Percentiles rank a stretch among this genome's conserved stretches.
Conservation (phyloP, 2,329 filamentous ascomycete genomes). For the Fusarium sp. region DNA sequence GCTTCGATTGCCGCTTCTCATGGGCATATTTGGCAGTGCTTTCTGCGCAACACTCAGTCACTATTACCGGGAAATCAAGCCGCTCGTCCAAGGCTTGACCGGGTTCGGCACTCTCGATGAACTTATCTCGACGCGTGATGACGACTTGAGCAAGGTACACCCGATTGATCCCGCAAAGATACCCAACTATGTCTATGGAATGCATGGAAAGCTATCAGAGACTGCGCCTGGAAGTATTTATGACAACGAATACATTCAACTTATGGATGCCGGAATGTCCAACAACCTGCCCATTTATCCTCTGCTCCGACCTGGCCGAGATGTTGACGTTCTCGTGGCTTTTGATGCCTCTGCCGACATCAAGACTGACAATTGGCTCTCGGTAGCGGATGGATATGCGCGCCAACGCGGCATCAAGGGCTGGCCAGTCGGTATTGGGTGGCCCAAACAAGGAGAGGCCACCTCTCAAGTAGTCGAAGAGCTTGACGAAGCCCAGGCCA, state of each 20-base stretch:
- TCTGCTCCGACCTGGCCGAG: conserved; percentile 83
- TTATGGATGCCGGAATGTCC: conserved; percentile 99
- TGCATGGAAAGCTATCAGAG: conserved; percentile 77
- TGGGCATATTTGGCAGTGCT: conserved; percentile 96
- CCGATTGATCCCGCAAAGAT: conserved; percentile 92
- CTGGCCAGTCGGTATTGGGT: conserved; percentile 95
- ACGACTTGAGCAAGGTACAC: conserved; percentile 89
- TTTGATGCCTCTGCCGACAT: conserved; percentile 97
- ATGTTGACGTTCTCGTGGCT: conserved; percentile 89
- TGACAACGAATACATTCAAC: conserved; percentile 73
- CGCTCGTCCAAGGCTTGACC: conserved; percentile 76
- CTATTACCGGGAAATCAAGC: conserved; percentile 94
- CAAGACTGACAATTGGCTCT: conserved; percentile 94
- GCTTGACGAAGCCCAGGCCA: conserved; percentile 71
- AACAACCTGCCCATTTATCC: conserved; percentile 98
- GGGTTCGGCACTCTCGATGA: conserved; percentile 82
- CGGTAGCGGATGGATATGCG: conserved; percentile 91
- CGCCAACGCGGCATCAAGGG: conserved; percentile 89
- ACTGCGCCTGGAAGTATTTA: conserved; percentile 83
- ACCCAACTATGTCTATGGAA: conserved; percentile 86
- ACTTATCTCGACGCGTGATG: conserved; percentile 81
- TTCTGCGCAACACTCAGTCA: conserved; percentile 96
- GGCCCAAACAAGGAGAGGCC: conserved; percentile 74
- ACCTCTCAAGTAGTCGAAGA: conserved; percentile 68
- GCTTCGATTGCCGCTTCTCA: conserved; percentile 79